Evolutionary conservation across 2,329 filamentous ascomycete species (phyloP).

Genomic region (Cryphonectria radicalis): DNA sequence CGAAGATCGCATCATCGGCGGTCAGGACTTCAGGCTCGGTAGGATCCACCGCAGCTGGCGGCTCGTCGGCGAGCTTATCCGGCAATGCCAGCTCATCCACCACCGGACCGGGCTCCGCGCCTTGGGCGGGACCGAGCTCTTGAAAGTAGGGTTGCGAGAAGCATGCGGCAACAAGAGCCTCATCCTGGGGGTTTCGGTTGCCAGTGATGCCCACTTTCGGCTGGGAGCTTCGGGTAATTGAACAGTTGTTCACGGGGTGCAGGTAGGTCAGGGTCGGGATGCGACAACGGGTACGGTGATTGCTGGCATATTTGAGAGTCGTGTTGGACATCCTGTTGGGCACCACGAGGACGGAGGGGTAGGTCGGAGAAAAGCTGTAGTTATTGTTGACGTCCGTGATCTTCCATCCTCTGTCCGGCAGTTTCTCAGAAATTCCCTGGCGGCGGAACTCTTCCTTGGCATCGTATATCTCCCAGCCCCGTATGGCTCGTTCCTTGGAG

Average conservation of each 20-base stretch:
- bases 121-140: conserved; percentile 41
- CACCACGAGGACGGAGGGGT: conserved; percentile 83
- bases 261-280: conserved; percentile 92
- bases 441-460: conserved; percentile 82
- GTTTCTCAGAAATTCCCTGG: conserved; percentile 84
- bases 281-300: conserved; percentile 84
- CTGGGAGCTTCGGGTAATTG: conserved; percentile 93
- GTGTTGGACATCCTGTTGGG: conserved; percentile 94
- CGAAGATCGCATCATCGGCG: conserved; percentile 53
- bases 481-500: conserved; percentile 68
- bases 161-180: conserved; percentile 89
- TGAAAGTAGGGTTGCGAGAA: conserved; percentile 71
- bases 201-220: conserved; percentile 84
- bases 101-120: conserved; percentile 46
- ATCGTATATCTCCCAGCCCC: conserved; percentile 87
- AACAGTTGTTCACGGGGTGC: conserved; percentile 96
- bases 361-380: conserved; percentile 90
- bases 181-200: conserved; percentile 93
- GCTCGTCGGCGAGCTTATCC: conserved; percentile 66
- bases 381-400: conserved; percentile 88
- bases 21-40: conserved; percentile 71
- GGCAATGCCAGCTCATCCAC: conserved; percentile 57
- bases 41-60: conserved; percentile 32
- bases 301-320: conserved; percentile 88
- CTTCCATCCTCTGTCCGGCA: conserved; percentile 80